phyloP scores from a whole-genome alignment of 75 land plant species.

The Larix kaempferi region DNA sequence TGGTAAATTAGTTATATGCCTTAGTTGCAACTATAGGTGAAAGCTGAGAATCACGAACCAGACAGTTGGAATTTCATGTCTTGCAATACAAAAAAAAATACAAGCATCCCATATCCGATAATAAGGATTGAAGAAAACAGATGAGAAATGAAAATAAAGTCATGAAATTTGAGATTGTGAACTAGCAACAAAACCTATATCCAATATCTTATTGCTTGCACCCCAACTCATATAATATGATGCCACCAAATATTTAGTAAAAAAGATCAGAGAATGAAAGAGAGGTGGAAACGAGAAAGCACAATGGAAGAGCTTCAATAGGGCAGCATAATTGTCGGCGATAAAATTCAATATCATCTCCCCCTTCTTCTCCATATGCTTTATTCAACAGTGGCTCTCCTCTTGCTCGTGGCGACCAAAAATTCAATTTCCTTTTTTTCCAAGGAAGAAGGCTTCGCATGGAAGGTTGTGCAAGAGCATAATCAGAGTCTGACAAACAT shows the following conservation, averaged over 20 bases:
- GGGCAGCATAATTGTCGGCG: conserved; percentile 70
- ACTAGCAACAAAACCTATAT: neutral
- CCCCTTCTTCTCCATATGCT: conserved; percentile 88
- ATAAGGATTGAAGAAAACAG: neutral
- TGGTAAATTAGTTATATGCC: neutral
- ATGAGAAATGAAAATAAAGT: neutral
- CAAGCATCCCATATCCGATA: no score
- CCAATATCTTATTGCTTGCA: neutral
- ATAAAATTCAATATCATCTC: conserved; percentile 95
- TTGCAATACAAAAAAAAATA: neutral
- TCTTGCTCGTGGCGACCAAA: conserved; percentile 69
- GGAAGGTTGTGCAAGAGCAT: conserved; percentile 31
- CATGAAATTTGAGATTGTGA: neutral
- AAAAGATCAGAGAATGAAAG: neutral
- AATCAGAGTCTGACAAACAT: conserved; percentile 33
- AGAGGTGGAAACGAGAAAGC: neutral
- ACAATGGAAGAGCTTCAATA: conserved; percentile 13
- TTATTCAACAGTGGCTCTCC: conserved; percentile 87
- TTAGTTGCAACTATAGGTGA: neutral
- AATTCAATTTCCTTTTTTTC: conserved; percentile 77
- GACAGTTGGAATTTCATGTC: no score
- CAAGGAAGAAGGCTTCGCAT: conserved; percentile 67
- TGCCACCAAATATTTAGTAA: neutral
- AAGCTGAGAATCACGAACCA: neutral
- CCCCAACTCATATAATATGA: neutral